These are phyloP conservation scores for Curvularia verruculosa DNA, from an alignment of 2,329 filamentous ascomycete genomes.

Conservation along the genomic window DNA sequence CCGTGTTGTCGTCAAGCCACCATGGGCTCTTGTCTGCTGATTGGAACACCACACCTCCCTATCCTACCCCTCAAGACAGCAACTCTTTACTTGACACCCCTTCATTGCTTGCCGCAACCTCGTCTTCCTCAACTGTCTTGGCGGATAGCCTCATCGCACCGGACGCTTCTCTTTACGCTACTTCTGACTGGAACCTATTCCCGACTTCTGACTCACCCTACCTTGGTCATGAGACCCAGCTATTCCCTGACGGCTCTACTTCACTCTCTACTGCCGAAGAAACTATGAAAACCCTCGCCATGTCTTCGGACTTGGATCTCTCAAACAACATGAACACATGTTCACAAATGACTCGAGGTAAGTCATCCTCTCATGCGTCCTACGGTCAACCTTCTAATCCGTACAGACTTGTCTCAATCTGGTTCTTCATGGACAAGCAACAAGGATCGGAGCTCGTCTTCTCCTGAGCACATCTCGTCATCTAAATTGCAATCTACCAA, in stretches of 20 bases:
- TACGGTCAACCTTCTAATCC: slow-evolving; percentile 19
- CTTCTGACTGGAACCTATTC: slow-evolving; percentile 34
- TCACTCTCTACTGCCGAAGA: slow-evolving; percentile 21
- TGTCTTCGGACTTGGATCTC: slow-evolving; percentile 23
- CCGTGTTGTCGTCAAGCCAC: slow-evolving; percentile 28
- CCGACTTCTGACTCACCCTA: slow-evolving; percentile 30
- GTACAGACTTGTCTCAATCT: slow-evolving; percentile 33
- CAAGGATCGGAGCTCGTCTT: slow-evolving; percentile 31
- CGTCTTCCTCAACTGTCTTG: slow-evolving; percentile 32
- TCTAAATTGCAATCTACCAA: slow-evolving; percentile 34
- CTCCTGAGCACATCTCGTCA: slow-evolving; percentile 33
- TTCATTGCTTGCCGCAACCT: slow-evolving; percentile 28
- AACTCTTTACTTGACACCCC: slow-evolving; percentile 26
- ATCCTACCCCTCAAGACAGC: slow-evolving; percentile 30
- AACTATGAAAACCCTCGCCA: slow-evolving; percentile 23
- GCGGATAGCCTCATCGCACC: slow-evolving; percentile 24
- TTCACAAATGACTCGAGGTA: slow-evolving; percentile 38
- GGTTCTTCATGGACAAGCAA: slow-evolving; percentile 37
- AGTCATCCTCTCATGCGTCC: background rate
- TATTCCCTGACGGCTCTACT: slow-evolving; percentile 22
- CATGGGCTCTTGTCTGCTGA: slow-evolving; percentile 35
- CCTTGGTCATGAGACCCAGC: slow-evolving; percentile 29
- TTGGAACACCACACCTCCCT: slow-evolving; percentile 38
- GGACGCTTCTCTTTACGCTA: slow-evolving; percentile 28
- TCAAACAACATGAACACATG: slow-evolving; percentile 27